Evolutionary conservation across 2,329 filamentous ascomycete genomes (phyloP).

Genomic region (Aureobasidium sp.): DNA sequence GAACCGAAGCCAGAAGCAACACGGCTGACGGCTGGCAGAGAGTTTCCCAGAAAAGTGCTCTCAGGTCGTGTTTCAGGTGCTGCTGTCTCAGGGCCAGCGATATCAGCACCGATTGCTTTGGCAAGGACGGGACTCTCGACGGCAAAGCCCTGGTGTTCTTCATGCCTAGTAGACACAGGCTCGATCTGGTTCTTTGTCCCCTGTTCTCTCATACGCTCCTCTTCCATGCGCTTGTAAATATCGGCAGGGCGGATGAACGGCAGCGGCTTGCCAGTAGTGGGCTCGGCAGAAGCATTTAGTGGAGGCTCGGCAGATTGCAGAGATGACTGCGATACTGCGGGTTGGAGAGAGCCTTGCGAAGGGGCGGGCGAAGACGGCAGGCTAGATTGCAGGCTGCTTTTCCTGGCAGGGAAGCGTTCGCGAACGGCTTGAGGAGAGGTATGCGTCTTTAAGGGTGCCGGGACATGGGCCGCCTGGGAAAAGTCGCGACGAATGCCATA

Average conservation of each 20-base stretch:
- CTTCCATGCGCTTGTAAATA: constrained; percentile 65
- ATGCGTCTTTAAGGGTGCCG: constrained; percentile 42
- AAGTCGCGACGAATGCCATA: constrained; percentile 38
- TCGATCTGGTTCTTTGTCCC: constrained; percentile 33
- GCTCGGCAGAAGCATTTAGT: neutral
- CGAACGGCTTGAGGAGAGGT: neutral
- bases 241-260: constrained; percentile 68
- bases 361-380: constrained; percentile 8
- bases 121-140: constrained; percentile 21
- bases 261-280: constrained; percentile 34
- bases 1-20: constrained; percentile 36
- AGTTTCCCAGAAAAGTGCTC: neutral
- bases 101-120: constrained; percentile 19
- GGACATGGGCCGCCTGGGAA: constrained; percentile 45
- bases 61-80: neutral
- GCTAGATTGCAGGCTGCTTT: constrained; percentile 50
- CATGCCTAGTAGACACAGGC: constrained; percentile 36
- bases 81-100: neutral
- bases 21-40: constrained; percentile 38
- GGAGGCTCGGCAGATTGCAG: constrained; percentile 13
- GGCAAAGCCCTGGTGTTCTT: constrained; percentile 44
- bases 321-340: too few species aligned
- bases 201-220: constrained; percentile 49
- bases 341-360: constrained; percentile 17
- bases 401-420: constrained; percentile 39